These are phyloP conservation scores for Alternaria panax DNA, from an alignment of 2,329 filamentous ascomycete genomes.

Conservation along the genomic window DNA sequence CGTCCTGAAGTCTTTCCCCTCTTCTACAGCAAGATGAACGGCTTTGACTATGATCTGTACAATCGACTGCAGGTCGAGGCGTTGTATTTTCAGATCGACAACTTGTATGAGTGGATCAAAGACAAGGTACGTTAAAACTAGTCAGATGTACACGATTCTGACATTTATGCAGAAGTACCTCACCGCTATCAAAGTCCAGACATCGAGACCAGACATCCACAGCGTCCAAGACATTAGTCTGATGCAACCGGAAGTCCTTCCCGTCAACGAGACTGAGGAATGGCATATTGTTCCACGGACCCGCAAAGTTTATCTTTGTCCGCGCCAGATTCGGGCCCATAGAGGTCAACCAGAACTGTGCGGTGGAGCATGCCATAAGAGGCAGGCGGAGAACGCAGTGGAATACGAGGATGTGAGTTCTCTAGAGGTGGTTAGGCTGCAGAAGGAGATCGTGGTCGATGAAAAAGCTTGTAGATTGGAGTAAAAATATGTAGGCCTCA, in stretches of 20 bases:
- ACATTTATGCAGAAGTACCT: conserved; percentile 23
- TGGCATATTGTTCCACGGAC: not conserved
- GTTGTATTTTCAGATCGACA: conserved; percentile 42
- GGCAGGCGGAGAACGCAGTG: not conserved
- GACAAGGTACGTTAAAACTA: not conserved
- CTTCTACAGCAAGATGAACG: conserved; percentile 41
- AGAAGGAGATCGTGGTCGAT: conserved; percentile 17
- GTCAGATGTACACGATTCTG: not conserved
- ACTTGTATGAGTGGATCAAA: conserved; percentile 44
- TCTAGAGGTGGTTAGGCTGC: conserved; percentile 12
- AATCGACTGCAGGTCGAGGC: conserved; percentile 43
- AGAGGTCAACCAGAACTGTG: not conserved
- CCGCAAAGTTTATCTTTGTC: conserved; percentile 22
- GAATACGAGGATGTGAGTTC: conserved; percentile 21
- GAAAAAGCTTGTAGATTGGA: not conserved
- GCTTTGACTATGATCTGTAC: conserved; percentile 49
- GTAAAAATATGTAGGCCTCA: not conserved
- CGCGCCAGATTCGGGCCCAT: conserved; percentile 20
- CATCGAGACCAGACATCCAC: not conserved
- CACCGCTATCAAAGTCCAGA: conserved; percentile 24
- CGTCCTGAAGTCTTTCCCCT: conserved; percentile 34
- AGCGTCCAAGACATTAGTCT: not conserved
- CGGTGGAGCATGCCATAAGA: not conserved
- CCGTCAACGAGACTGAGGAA: conserved; percentile 1
- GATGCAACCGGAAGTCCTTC: not conserved